Evolutionary conservation across 306 rosid genomes (phyloP), one percentile per base, ranked within the genome.

Genomic region (Cucurbita argyrosperma): DNA sequence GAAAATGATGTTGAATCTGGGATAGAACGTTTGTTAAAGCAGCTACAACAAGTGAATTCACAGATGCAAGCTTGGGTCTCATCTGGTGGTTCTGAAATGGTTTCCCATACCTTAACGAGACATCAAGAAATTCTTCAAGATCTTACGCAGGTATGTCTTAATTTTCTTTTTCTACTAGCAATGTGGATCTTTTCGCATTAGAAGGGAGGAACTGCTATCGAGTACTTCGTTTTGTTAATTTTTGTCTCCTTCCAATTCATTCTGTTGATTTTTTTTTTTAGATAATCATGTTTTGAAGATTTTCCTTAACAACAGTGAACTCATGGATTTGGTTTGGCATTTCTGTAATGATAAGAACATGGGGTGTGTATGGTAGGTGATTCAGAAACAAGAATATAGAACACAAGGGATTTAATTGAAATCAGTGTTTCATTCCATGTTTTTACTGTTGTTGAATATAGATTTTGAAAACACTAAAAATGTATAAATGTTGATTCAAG

Each of bases 51-150:
- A 85, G 93, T 91, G 77, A 95, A 95, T 82, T 79, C 85, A n/a
- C 99, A 91, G 83, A 95, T 95, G 99, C 97, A 91, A 74, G 90
- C 96, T 64, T 95, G 91, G 99, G 99, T 91, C 45, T 89, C 99
- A 64, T 78, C 99, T 23, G 99, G 91, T 76, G 99, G 97, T 57
- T 84, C 96, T 12, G 99, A 95, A 83, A 89, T 95, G 96, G 99
- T 95, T 80, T 91, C 99, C 85, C 97, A 91, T 78, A 91, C 99
- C 53, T 83, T 95, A 82, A 95, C 91, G 68, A 88, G 99, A 78
- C 99, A 95, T 85, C 99, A 95, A 80, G 99, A 91, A 80, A 91
- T 95, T 84, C 92, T 89, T 81, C 99, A 88, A 84, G 99, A 95
- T 82, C 84, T 95, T 79, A 89, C 97, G 77, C 96, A 95, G 99